Conservation (phyloP, 2,329 filamentous ascomycete species). For the Cladosporium sp. region DNA sequence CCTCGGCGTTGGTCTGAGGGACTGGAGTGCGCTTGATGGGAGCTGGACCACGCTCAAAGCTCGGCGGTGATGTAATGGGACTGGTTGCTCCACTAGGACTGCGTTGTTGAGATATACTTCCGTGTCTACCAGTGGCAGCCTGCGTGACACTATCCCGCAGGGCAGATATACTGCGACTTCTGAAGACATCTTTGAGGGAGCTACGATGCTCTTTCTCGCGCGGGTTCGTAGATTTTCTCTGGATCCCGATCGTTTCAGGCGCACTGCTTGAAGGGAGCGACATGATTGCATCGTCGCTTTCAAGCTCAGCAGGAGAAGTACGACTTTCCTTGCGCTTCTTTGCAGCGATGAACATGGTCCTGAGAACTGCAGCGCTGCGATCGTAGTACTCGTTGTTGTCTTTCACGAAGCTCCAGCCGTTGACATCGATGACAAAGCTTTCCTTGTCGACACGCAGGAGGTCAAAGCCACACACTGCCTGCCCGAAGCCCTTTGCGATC, state of each 20-base stretch:
- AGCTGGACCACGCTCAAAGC: slow-evolving; percentile 36
- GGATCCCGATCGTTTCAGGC: slow-evolving; percentile 12
- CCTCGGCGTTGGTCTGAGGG: slow-evolving; percentile 28
- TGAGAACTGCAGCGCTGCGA: slow-evolving; percentile 80
- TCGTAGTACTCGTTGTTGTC: slow-evolving; percentile 99
- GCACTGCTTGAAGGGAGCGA: slow-evolving; percentile 12
- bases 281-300: slow-evolving; percentile 21
- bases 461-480: slow-evolving; percentile 94
- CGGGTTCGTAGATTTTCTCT: slow-evolving; percentile 10
- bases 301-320: slow-evolving; percentile 29
- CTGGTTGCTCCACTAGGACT: slow-evolving; percentile 36
- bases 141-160: slow-evolving; percentile 46
- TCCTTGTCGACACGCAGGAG: slow-evolving; percentile 82
- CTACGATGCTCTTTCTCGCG: slow-evolving; percentile 40
- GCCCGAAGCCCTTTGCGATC: slow-evolving; percentile 89
- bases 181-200: slow-evolving; percentile 60
- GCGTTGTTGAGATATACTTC: slow-evolving; percentile 24
- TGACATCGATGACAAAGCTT: slow-evolving; percentile 98
- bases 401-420: slow-evolving; percentile 99
- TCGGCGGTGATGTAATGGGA: slow-evolving; percentile 47
- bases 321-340: slow-evolving; percentile 56
- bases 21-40: slow-evolving; percentile 21
- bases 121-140: slow-evolving; percentile 28
- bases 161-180: slow-evolving; percentile 65
- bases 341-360: slow-evolving; percentile 83